Evolutionary conservation across 2,329 filamentous ascomycete genomes (phyloP).

Genomic region (Xylariaceae sp.): DNA sequence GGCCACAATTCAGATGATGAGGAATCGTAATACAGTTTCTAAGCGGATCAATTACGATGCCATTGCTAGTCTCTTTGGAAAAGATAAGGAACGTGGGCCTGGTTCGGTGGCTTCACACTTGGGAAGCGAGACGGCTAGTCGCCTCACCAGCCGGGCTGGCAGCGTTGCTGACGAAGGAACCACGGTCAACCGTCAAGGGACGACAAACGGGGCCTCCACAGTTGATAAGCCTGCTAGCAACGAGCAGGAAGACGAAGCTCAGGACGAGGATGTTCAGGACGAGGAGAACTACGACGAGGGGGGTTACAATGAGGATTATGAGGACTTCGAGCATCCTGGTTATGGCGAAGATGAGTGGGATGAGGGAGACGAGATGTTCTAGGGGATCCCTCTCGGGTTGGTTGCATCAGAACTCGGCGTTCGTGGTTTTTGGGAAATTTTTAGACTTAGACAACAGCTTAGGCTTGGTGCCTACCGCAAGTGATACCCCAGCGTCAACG

Average conservation of each 20-base stretch:
- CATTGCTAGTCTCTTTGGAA: constrained; percentile 54
- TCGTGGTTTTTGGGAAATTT: no score
- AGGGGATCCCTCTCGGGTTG: no score
- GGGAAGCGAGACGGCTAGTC: constrained; percentile 39
- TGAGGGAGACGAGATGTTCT: constrained; percentile 26
- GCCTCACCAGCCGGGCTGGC: constrained; percentile 28
- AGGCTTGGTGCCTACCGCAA: no score
- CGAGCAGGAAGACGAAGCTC: constrained; percentile 28
- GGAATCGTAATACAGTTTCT: constrained; percentile 59
- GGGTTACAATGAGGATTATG: constrained; percentile 31
- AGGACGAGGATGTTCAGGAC: constrained; percentile 27
- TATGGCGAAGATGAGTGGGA: constrained; percentile 28
- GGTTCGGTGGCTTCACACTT: constrained; percentile 42
- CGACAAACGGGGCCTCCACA: constrained; percentile 1
- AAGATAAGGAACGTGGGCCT: constrained; percentile 37
- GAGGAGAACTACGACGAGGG: constrained; percentile 27
- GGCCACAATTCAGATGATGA: constrained; percentile 63
- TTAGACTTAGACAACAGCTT: no score
- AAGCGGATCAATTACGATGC: constrained; percentile 72
- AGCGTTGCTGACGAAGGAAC: constrained; percentile 31
- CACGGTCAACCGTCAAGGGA: neutral
- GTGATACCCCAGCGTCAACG: no score
- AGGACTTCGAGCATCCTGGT: constrained; percentile 9
- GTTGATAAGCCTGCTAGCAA: constrained; percentile 29
- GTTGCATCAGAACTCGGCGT: constrained; percentile 2